Evolutionary conservation across 257 asterid genomes (phyloP).

Genomic region (Ocimum tenuiflorum): DNA sequence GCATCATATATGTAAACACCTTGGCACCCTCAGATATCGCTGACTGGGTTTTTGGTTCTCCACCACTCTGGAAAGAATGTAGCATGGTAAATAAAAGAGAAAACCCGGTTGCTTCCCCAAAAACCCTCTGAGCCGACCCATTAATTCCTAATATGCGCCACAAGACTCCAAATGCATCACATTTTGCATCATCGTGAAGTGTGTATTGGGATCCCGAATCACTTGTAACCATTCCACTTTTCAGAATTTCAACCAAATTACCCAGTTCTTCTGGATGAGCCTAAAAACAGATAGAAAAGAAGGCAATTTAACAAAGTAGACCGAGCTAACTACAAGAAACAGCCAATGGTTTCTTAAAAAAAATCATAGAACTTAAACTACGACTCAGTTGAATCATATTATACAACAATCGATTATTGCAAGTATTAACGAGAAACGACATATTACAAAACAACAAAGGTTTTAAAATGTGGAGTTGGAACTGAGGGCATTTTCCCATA

Average conservation of each 20-base stretch:
- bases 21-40: slow-evolving; percentile 36
- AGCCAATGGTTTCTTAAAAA: slow-evolving; percentile 12
- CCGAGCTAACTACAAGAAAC: slow-evolving; percentile 1
- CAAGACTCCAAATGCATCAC: slow-evolving; percentile 86
- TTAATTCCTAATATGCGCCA: slow-evolving; percentile 87
- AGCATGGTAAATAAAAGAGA: slow-evolving; percentile 87
- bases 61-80: slow-evolving; percentile 71
- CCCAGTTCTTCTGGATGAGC: slow-evolving; percentile 93
- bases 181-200: slow-evolving; percentile 76
- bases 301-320: slow-evolving; percentile 8
- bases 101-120: slow-evolving; percentile 98
- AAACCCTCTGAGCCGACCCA: slow-evolving; percentile 83
- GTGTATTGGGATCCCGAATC: slow-evolving; percentile 71
- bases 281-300: slow-evolving; percentile 32
- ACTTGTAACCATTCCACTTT: slow-evolving; percentile 95
- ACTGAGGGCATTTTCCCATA: no score
- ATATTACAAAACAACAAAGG: not conserved
- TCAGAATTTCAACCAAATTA: slow-evolving; percentile 70
- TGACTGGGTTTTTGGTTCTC: slow-evolving; percentile 39
- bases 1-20: slow-evolving; percentile 77
- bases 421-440: not conserved
- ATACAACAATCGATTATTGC: not conserved
- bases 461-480: no score
- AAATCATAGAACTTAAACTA: slow-evolving; percentile 5
- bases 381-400: not conserved